Evolutionary conservation across 1,284 basidiomycete species (phyloP).

Genomic region (Tetrapyrgos nigripes): DNA sequence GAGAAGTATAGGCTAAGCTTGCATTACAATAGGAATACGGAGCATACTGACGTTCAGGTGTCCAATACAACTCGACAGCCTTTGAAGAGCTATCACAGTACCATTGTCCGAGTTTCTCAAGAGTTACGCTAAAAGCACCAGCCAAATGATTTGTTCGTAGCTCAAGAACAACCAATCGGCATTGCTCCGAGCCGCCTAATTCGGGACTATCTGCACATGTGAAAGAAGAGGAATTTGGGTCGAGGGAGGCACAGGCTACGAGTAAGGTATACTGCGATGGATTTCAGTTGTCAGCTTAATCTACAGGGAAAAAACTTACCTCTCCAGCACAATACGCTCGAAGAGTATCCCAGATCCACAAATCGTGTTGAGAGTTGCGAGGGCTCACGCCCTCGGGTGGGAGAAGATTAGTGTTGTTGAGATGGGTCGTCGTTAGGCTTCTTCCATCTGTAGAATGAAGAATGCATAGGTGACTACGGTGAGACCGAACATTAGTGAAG

Average conservation of each 20-base stretch:
- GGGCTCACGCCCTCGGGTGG: slow-evolving; percentile 34
- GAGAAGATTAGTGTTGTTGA: slow-evolving; percentile 28
- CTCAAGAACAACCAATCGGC: slow-evolving; percentile 55
- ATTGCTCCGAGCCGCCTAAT: slow-evolving; percentile 41
- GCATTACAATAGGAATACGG: slow-evolving; percentile 1
- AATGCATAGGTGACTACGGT: slow-evolving; percentile 47
- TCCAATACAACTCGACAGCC: slow-evolving; percentile 50
- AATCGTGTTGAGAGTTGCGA: slow-evolving; percentile 35
- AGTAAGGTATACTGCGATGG: slow-evolving; percentile 46
- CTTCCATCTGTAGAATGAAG: slow-evolving; percentile 50
- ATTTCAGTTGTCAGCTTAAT: no score
- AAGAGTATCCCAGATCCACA: slow-evolving; percentile 58
- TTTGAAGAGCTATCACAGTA: slow-evolving; percentile 52
- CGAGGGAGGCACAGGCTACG: slow-evolving; percentile 51
- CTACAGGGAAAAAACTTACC: slow-evolving; percentile 36
- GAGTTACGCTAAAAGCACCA: slow-evolving; percentile 41
- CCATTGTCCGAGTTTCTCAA: slow-evolving; percentile 64
- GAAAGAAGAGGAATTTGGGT: slow-evolving; percentile 41
- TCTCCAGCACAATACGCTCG: slow-evolving; percentile 48
- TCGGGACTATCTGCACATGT: slow-evolving; percentile 39
- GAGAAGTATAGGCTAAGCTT: slow-evolving; percentile 2
- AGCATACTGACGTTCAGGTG: slow-evolving; percentile 49
- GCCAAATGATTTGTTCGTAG: slow-evolving; percentile 42
- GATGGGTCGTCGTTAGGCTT: slow-evolving; percentile 42
- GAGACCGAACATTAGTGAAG: neutral